Base-by-base conservation (phyloP, 1,284 basidiomycete species). In the Macrocystidia cucumis region DNA sequence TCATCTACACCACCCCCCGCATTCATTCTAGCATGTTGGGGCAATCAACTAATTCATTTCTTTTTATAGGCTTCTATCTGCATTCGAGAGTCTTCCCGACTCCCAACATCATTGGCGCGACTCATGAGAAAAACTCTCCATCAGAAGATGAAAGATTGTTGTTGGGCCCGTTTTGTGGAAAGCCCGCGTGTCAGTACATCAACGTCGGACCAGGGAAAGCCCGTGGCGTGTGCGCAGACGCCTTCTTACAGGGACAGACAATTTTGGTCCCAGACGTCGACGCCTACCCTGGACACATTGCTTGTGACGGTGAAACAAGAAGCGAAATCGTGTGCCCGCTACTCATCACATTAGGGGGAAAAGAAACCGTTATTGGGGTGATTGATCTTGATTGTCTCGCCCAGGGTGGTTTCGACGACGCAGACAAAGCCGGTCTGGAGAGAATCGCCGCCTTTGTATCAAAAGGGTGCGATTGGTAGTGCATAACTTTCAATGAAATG, bases 311-410 rank as follows among this genome's bases (percentile, higher is more conserved):
- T 11, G 75, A 79, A 37, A 91, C 89, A 2, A 82, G 81, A 49
- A 89, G 87, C 48, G 91, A 93, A 55, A 77, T 93, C 35, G 90
- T 92, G 6, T 65, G 81, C 39, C 89, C 91, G 3, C 64, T 95
- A 19, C 54, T 84, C 29, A 44, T 72, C 13, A 52, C 55, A 31
- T 12, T 11, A n/a, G 51, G 57, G 34, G 57, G 54, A 25, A 50
- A 47, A 14, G 57, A 57, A 12, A 46, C 61, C 29, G 63, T 65
- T 2, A 54, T 91, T 24, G 90, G 90, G 7, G 88, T 92, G 8
- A 60, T 93, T 29, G 90, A 93, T 62, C 61, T 93, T 29, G 91
- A 92, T 54, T 91, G 86, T 47, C 73, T 90, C 6, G 74, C 65
- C 0, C 43, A 73, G n/a, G 60, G 55, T 3, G 88, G 78, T 1